A percentile compares a stretch with the other conserved stretches of the same genome.
These are phyloP conservation scores for Cyclotella baltica DNA, from an alignment of 108 stramenopile species.

Conservation along the genomic window DNA sequence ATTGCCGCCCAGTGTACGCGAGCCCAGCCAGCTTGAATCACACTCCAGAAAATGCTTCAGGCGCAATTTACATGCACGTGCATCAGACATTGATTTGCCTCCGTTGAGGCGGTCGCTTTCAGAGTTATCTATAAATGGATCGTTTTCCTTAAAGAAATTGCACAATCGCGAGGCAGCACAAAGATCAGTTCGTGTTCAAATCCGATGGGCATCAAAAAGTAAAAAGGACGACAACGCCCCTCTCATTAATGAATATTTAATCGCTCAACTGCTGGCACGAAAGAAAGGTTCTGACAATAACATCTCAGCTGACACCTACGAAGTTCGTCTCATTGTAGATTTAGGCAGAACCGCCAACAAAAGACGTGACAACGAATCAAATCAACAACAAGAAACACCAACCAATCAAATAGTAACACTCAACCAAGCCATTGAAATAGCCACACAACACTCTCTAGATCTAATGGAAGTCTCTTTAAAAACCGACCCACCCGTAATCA, in stretches of 20 bases:
- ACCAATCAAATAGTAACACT: constrained; percentile 55
- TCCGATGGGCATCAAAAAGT: background rate
- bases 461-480: constrained; percentile 58
- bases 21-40: background rate
- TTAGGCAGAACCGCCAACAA: constrained; percentile 40
- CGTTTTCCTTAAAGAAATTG: background rate
- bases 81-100: no score
- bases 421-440: constrained; percentile 58
- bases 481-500: constrained; percentile 68
- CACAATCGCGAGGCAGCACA: background rate
- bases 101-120: no score
- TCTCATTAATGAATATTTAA: constrained; percentile 48
- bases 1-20: background rate
- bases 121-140: no score
- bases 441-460: constrained; percentile 56
- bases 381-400: constrained; percentile 17
- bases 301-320: constrained; percentile 47
- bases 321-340: constrained; percentile 71
- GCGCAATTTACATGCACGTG: no score
- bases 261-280: constrained; percentile 35
- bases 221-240: constrained; percentile 37
- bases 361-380: constrained; percentile 15
- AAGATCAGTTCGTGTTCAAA: background rate
- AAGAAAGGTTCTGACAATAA: background rate
- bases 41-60: no score